phyloP scores from a whole-genome alignment of 345 rosid species.

The Carallia brachiata region DNA sequence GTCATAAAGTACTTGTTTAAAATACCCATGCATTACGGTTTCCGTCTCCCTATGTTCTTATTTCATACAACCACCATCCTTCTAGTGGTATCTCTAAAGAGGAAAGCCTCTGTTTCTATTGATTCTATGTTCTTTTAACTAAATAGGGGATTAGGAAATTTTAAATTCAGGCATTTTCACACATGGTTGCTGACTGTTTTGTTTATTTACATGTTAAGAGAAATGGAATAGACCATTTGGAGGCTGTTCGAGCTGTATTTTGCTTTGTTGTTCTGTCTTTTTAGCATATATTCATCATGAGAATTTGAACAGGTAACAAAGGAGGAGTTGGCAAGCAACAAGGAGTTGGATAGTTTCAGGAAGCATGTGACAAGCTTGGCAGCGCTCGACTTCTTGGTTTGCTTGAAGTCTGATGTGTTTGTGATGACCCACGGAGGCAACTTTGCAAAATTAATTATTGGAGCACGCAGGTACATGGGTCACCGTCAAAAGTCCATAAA shows the following conservation, averaged over 20 bases:
- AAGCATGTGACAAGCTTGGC: constrained; percentile 99
- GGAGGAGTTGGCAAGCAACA: constrained; percentile 85
- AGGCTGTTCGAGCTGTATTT: background rate
- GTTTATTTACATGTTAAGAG: no score
- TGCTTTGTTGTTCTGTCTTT: background rate
- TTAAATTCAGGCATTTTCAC: background rate
- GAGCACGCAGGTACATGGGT: constrained; percentile 95
- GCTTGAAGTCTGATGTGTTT: constrained; percentile 96
- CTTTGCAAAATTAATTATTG: constrained; percentile 95
- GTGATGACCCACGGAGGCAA: constrained; percentile 99
- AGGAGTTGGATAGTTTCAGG: constrained; percentile 72
- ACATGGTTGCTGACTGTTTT: background rate
- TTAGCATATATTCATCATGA: constrained; percentile 3
- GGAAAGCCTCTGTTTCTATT: background rate
- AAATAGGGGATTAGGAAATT: background rate
- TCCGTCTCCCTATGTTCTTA: background rate
- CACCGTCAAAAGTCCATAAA: constrained; percentile 93
- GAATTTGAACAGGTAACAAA: constrained; percentile 72
- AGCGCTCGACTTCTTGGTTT: constrained; percentile 94
- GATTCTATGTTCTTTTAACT: background rate
- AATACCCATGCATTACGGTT: background rate
- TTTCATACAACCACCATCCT: background rate
- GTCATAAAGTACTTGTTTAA: background rate
- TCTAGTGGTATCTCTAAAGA: background rate
- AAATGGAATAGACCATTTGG: no score